phyloP scores from a whole-genome alignment of 1,284 basidiomycete species.

The Volvariella volvacea region DNA sequence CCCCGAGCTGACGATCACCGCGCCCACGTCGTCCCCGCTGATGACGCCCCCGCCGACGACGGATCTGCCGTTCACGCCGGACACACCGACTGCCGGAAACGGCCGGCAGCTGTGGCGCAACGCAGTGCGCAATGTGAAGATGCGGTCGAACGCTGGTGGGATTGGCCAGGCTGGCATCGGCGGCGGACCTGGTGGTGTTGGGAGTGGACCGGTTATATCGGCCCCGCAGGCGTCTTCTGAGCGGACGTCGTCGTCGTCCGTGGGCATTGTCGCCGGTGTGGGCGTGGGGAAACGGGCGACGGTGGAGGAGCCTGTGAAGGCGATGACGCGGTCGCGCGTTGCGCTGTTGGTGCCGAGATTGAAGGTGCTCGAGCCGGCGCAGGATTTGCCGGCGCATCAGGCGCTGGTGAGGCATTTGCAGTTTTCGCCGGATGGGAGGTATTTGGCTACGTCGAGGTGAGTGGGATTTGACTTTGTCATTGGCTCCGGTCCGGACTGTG shows the following conservation, averaged over 20 bases:
- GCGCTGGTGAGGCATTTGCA: constrained; percentile 64
- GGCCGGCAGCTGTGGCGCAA: constrained; percentile 26
- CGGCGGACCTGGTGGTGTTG: no score
- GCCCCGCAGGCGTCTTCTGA: no score
- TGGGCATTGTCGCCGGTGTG: constrained; percentile 15
- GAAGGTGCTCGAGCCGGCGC: constrained; percentile 45
- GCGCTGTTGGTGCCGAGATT: constrained; percentile 53
- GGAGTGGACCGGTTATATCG: no score
- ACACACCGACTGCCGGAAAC: not conserved
- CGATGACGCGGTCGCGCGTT: constrained; percentile 45
- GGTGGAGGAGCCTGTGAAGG: constrained; percentile 31
- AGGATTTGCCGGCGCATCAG: constrained; percentile 57
- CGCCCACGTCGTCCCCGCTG: constrained; percentile 5
- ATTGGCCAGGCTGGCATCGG: no score
- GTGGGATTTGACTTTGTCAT: constrained; percentile 5
- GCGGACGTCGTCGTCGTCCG: constrained; percentile 36
- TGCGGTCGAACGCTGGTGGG: constrained; percentile 14
- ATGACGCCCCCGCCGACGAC: constrained; percentile 9
- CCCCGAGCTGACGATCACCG: constrained; percentile 6
- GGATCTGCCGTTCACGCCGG: not conserved
- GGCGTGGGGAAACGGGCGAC: constrained; percentile 16
- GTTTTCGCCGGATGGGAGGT: constrained; percentile 68
- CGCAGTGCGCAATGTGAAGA: constrained; percentile 23
- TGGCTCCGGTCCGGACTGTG: not conserved
- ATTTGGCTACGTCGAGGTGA: constrained; percentile 64